These are phyloP conservation scores for Biscogniauxia marginata DNA, from an alignment of 2,329 filamentous ascomycete genomes.

Conservation along the genomic window DNA sequence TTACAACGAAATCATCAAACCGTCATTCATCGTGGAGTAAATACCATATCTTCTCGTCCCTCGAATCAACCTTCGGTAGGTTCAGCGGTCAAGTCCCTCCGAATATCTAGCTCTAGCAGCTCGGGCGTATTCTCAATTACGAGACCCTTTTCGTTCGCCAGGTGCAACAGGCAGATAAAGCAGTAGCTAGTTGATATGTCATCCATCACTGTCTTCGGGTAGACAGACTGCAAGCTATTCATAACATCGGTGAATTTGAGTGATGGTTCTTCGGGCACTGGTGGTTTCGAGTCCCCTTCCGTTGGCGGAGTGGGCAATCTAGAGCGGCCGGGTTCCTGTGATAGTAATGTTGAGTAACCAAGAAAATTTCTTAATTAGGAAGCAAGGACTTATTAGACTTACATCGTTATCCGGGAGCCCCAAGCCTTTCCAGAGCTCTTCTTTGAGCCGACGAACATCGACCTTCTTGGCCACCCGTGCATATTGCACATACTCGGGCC, in stretches of 20 bases:
- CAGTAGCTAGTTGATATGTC: slow-evolving; percentile 93
- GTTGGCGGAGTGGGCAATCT: slow-evolving; percentile 30
- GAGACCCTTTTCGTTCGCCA: slow-evolving; percentile 91
- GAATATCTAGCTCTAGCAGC: slow-evolving; percentile 59
- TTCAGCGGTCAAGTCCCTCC: slow-evolving; percentile 62
- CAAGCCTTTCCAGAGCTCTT: slow-evolving; percentile 69
- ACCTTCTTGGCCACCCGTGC: slow-evolving; percentile 70
- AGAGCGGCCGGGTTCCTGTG: slow-evolving; percentile 28
- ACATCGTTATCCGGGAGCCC: slow-evolving; percentile 51
- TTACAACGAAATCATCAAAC: too few species aligned
- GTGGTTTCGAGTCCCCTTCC: slow-evolving; percentile 28
- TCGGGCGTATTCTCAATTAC: slow-evolving; percentile 65
- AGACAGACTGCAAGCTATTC: slow-evolving; percentile 82
- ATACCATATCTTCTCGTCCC: not conserved
- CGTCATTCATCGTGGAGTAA: not conserved
- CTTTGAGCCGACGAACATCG: slow-evolving; percentile 66
- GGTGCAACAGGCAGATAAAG: slow-evolving; percentile 88
- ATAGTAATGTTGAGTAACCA: slow-evolving; percentile 8
- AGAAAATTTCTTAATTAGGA: not conserved
- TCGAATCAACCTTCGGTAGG: slow-evolving; percentile 37
- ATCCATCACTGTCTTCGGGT: slow-evolving; percentile 79
- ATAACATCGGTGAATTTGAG: slow-evolving; percentile 91
- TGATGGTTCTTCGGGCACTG: slow-evolving; percentile 42
- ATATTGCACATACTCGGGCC: slow-evolving; percentile 70
- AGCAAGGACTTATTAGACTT: slow-evolving; percentile 29